These are phyloP conservation scores for Pseudocercospora vitis DNA, from an alignment of 2,329 filamentous ascomycete genomes.

Conservation along the genomic window DNA sequence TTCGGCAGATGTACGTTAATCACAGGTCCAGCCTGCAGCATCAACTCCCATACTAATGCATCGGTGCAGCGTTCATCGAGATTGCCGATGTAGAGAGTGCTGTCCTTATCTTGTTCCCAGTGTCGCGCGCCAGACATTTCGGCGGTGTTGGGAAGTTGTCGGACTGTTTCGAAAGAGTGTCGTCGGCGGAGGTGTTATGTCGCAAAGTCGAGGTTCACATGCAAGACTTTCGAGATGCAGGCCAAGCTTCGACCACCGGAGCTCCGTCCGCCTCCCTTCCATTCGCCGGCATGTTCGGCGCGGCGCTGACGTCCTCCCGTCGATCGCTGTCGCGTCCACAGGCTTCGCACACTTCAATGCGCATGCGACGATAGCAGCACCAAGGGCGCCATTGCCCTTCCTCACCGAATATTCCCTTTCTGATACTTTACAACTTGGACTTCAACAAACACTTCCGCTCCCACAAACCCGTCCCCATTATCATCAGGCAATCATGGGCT, in stretches of 20 bases:
- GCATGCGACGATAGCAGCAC: slow-evolving; percentile 8
- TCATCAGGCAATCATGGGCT: slow-evolving; percentile 59
- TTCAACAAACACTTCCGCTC: neutral
- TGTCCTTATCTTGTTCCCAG: slow-evolving; percentile 94
- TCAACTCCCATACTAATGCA: slow-evolving; percentile 91
- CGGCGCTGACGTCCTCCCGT: neutral
- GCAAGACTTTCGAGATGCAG: slow-evolving; percentile 1
- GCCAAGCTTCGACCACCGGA: neutral
- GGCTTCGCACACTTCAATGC: slow-evolving; percentile 3
- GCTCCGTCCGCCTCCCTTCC: neutral
- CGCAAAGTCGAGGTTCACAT: slow-evolving; percentile 8
- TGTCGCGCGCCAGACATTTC: slow-evolving; percentile 71
- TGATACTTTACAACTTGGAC: too few species aligned
- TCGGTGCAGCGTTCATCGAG: slow-evolving; percentile 95
- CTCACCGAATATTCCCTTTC: neutral
- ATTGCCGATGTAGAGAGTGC: slow-evolving; percentile 96
- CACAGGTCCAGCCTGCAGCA: slow-evolving; percentile 96
- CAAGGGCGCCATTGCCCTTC: slow-evolving; percentile 14
- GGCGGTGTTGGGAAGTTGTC: slow-evolving; percentile 22
- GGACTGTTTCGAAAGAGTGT: neutral
- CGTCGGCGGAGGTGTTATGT: slow-evolving; percentile 1
- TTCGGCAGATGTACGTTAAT: slow-evolving; percentile 98
- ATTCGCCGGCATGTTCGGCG: neutral
- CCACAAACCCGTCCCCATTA: slow-evolving; percentile 1
- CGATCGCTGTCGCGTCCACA: neutral